These are phyloP conservation scores for Agaricales sp. DNA, from an alignment of 1,284 basidiomycete species.

Conservation along the genomic window DNA sequence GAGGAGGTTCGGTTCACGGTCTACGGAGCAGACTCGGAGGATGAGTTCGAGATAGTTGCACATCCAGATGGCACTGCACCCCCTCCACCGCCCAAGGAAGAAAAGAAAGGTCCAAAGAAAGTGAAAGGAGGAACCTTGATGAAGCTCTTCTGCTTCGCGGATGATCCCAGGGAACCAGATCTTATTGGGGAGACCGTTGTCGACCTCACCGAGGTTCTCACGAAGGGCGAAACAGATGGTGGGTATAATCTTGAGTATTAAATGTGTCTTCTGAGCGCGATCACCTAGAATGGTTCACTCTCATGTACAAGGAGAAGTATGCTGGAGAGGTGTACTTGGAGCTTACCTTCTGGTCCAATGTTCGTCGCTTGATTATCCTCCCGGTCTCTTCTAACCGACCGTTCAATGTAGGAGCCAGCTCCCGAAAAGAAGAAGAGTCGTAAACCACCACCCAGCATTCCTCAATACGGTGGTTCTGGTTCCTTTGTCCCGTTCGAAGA, in stretches of 20 bases:
- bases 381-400: conserved; percentile 7
- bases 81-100: conserved; percentile 47
- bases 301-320: conserved; percentile 86
- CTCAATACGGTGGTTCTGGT: conserved; percentile 68
- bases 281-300: conserved; percentile 82
- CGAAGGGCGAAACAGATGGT: conserved; percentile 96
- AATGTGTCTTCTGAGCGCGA: background rate
- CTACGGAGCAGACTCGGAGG: conserved; percentile 66
- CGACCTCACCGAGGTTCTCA: conserved; percentile 83
- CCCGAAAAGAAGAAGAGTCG: conserved; percentile 62
- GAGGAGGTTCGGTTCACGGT: conserved; percentile 94
- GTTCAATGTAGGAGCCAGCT: conserved; percentile 46
- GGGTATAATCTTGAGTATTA: conserved; percentile 23
- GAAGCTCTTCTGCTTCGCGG: conserved; percentile 85
- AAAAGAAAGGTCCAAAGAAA: conserved; percentile 36
- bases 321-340: conserved; percentile 91
- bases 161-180: conserved; percentile 92
- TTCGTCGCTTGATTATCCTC: conserved; percentile 27
- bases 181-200: conserved; percentile 89
- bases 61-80: conserved; percentile 45
- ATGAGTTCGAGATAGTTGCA: conserved; percentile 27
- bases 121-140: conserved; percentile 72
- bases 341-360: conserved; percentile 93
- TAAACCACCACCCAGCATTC: conserved; percentile 32
- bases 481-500: conserved; percentile 54